Conservation (phyloP, 805 yeast genomes). For the Sungouiella blattae region DNA sequence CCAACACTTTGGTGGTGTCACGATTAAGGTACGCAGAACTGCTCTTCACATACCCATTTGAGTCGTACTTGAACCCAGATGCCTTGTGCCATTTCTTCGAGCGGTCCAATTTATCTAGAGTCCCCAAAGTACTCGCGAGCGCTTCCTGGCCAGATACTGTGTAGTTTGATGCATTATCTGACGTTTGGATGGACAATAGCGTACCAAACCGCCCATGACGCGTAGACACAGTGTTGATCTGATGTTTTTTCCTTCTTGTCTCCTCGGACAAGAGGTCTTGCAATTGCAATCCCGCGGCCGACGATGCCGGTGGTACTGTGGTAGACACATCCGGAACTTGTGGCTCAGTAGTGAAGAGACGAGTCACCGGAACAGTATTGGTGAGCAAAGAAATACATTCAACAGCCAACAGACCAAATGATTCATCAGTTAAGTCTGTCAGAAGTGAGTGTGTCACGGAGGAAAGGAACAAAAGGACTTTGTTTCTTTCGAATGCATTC, state of each 20-base stretch:
- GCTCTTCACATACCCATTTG: conserved; percentile 31
- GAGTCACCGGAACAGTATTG: conserved; percentile 41
- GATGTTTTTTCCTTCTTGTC: conserved; percentile 44
- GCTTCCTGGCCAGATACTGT: conserved; percentile 72
- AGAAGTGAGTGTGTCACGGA: conserved; percentile 67
- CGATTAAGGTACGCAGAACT: conserved; percentile 26
- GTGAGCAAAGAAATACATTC: conserved; percentile 68
- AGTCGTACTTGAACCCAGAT: conserved; percentile 35
- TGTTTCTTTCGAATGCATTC: conserved; percentile 57
- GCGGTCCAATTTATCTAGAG: conserved; percentile 63
- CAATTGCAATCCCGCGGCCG: conserved; percentile 40
- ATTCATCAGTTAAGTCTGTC: conserved; percentile 55
- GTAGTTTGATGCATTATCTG: conserved; percentile 54
- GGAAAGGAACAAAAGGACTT: conserved; percentile 69
- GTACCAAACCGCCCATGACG: conserved; percentile 94
- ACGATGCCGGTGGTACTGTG: conserved; percentile 17
- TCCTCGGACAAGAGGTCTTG: conserved; percentile 60
- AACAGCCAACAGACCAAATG: conserved; percentile 59
- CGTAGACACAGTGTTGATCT: conserved; percentile 52
- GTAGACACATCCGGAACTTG: conserved; percentile 5
- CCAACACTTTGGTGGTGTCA: conserved; percentile 27
- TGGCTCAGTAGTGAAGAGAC: conserved; percentile 4
- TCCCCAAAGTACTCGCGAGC: conserved; percentile 43
- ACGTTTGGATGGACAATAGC: conserved; percentile 63
- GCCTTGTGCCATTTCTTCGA: conserved; percentile 62